Evolutionary conservation across 495 filamentous ascomycete genomes (phyloP).

Genomic region (Neurospora sp.): DNA sequence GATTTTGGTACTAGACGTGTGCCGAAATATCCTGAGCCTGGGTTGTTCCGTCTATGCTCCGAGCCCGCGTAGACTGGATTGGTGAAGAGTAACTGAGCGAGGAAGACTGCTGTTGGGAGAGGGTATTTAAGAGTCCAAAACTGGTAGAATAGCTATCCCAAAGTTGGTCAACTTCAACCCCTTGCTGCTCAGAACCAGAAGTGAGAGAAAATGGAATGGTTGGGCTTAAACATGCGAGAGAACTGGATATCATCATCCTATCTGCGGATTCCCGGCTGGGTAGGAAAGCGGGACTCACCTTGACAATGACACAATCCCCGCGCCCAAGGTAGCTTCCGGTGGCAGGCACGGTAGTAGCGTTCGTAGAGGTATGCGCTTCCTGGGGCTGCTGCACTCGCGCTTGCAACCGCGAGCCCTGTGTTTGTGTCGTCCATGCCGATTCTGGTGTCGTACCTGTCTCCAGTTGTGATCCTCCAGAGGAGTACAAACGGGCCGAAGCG

Average conservation of each 20-base stretch:
- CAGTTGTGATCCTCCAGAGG: background rate
- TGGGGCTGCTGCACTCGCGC: background rate
- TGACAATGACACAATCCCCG: background rate
- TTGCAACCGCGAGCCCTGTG: background rate
- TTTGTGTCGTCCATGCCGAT: background rate
- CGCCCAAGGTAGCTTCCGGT: background rate
- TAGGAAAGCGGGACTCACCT: background rate
- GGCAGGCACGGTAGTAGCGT: background rate
- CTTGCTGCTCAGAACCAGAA: background rate
- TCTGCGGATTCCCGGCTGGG: background rate
- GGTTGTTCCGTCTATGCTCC: background rate
- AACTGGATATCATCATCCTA: background rate
- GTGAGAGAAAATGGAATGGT: background rate
- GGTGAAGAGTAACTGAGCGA: background rate
- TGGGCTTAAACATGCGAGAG: background rate
- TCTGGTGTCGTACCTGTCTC: background rate
- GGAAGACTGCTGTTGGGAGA: background rate
- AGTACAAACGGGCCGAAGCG: background rate
- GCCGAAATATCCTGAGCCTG: background rate
- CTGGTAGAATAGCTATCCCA: background rate
- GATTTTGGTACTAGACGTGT: background rate
- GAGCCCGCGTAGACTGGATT: background rate
- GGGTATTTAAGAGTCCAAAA: background rate
- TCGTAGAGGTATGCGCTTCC: background rate
- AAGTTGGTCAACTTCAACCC: background rate